A percentile compares a stretch with the other conserved stretches of the same genome.
phyloP scores from a whole-genome alignment of 179 eudicot genomes.

The Actinidia polygama region DNA sequence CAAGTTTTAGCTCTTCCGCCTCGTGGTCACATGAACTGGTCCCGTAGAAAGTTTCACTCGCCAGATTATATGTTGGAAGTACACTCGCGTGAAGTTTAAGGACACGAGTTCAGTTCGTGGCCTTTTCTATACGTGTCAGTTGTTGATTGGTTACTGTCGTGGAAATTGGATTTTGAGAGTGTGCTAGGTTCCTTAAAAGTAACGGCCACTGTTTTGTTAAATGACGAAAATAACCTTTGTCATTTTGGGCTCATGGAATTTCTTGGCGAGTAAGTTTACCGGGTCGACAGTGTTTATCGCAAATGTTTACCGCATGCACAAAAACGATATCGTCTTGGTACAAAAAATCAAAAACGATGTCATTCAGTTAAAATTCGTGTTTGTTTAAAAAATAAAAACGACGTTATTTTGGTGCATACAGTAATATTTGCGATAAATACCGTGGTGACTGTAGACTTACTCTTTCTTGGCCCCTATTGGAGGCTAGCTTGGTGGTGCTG shows the following conservation, averaged over 20 bases:
- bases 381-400: too few species aligned
- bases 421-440: too few species aligned
- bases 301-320: too few species aligned
- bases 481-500: too few species aligned
- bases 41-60: neutral
- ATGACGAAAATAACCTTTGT: neutral
- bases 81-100: neutral
- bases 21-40: neutral
- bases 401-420: too few species aligned
- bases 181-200: neutral
- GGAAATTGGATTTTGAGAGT: neutral
- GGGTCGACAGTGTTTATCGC: too few species aligned
- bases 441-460: too few species aligned
- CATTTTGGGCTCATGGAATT: neutral
- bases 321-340: too few species aligned
- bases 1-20: neutral
- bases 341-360: too few species aligned
- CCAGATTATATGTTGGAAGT: neutral
- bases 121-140: neutral
- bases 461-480: too few species aligned
- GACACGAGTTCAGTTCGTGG: neutral
- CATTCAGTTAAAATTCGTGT: too few species aligned
- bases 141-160: neutral
- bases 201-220: neutral
- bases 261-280: too few species aligned